Base-by-base conservation (phyloP, 495 filamentous ascomycete species). In the Lophiostoma macrostomum region DNA sequence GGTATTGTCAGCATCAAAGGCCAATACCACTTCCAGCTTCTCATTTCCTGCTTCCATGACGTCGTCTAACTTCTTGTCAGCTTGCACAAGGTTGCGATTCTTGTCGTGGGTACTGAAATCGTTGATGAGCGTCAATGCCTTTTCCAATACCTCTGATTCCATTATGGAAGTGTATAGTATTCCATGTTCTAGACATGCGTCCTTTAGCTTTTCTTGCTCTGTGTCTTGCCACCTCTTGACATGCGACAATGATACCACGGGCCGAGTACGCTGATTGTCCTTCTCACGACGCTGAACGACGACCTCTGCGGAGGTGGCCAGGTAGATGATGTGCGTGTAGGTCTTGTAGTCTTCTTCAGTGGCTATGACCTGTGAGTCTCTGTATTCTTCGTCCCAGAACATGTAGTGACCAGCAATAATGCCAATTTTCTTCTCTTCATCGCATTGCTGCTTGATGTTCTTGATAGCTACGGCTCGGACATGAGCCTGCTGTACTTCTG, bases 281-380 rank as follows among this genome's bases (percentile, higher is more conserved):
- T 60, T 37, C 0, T 27, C 27, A 12, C 71, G 69, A 46, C 72
- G 74, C 34, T 67, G 29, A 1, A 30, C 50, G 19, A 81, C 50
- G 1, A 67, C 18, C 2, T 73, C 64, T 0, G 70, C 51, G 8
- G 67, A 53, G n/a, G 71, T 48, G 38, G 83, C 65, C 46, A 86
- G 58, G 60, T 86, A 85, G 5, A 86, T 35, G 16, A 87, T 79
- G 57, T 86, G 82, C 0, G 80, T 81, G 59, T 73, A 86, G 0
- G 59, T 67, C 0, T 74, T 34, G 16, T 76, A 37, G 61, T 85
- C 82, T 19, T 53, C 63, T 27, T 67, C 24, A 8, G 80, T 83
- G 38, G 59, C 69, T 2, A 81, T 73, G 46, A 60, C 69, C 2
- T 80, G 72, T 19, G 48, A 12, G 0, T 53, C 25, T 50, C 60